Conservation (phyloP, 1,284 basidiomycete genomes). For the Prillingera fragicola region DNA sequence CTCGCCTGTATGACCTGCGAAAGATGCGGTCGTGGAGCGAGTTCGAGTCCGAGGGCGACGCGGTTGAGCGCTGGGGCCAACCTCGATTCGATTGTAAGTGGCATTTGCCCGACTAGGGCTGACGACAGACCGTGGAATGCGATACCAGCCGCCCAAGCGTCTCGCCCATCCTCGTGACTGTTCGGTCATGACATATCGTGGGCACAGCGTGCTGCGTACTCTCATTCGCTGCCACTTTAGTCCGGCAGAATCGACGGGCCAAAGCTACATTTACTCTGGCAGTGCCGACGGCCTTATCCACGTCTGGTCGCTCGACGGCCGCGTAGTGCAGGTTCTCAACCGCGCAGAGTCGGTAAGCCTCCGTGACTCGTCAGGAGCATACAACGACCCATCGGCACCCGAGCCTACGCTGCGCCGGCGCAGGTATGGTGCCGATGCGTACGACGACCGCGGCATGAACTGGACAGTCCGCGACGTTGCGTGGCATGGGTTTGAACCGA, state of each 20-base stretch:
- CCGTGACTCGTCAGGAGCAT: constrained; percentile 45
- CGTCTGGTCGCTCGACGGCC: constrained; percentile 94
- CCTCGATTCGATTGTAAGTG: constrained; percentile 66
- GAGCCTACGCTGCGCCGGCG: background rate
- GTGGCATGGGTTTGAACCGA: constrained; percentile 60
- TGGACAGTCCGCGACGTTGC: constrained; percentile 64
- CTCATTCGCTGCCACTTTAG: constrained; percentile 95
- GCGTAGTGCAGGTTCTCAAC: constrained; percentile 60
- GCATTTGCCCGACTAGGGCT: constrained; percentile 30
- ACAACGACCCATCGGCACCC: constrained; percentile 42
- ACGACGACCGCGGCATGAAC: constrained; percentile 12
- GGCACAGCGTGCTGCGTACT: constrained; percentile 85
- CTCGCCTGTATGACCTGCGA: constrained; percentile 89
- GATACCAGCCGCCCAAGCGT: constrained; percentile 39
- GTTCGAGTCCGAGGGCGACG: constrained; percentile 56
- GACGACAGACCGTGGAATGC: constrained; percentile 60
- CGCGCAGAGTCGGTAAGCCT: constrained; percentile 70
- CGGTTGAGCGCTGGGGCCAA: constrained; percentile 56
- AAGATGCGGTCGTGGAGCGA: constrained; percentile 77
- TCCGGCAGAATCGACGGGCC: constrained; percentile 82
- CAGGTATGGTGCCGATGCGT: constrained; percentile 56
- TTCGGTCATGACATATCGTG: constrained; percentile 91
- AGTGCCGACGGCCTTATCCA: constrained; percentile 49
- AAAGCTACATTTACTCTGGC: constrained; percentile 90
- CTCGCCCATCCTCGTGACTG: constrained; percentile 74